Base-by-base conservation (phyloP, 2,329 filamentous ascomycete genomes). In the Eutypella sp. region DNA sequence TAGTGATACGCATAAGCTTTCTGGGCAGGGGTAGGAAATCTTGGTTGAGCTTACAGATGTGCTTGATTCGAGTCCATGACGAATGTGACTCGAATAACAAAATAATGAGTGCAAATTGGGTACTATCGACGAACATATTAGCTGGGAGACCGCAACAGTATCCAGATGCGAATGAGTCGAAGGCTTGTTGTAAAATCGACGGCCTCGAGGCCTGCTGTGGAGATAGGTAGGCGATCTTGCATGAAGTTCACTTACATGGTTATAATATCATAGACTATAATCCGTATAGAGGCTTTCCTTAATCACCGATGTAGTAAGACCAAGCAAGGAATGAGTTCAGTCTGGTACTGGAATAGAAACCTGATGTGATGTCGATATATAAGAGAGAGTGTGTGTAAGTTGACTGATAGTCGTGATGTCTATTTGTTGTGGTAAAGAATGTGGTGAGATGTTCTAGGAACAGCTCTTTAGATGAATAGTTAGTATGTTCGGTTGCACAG, bases 51-150 rank as follows among this genome's bases (percentile, higher is more conserved):
- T 64, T 75, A 81, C 76, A 77, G 60, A 58, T 76, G 71, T 59
- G 70, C 64, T 57, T 78, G 73, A 58, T 63, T 69, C 51, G 73
- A 67, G 58, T 77, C 72, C 75, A 79, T 78, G 67, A 61, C 65
- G 64, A 60, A 39, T 57, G 57, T 58, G 52, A 58, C 55, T 56
- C 54, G 61, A 53, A 51, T 52, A 57, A n/a, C n/a, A n/a, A n/a
- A 64, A 56, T 57, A 61, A 67, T 57, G 61, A 63, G 60, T 49
- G 51, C 40, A 36, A 44, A 55, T 63, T 60, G 61, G 62, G 63
- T 66, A 64, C 63, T 63, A 64, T 59, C 49, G 55, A 57, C 54
- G 53, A n/a, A n/a, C n/a, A n/a, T n/a, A n/a, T n/a, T n/a, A n/a
- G n/a, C n/a, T n/a, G n/a, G n/a, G n/a, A n/a, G n/a, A n/a, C n/a